These are phyloP conservation scores for Physcomitrium patens DNA, from an alignment of 225 moss, liverwort and hornwort genomes.

Conservation along the genomic window DNA sequence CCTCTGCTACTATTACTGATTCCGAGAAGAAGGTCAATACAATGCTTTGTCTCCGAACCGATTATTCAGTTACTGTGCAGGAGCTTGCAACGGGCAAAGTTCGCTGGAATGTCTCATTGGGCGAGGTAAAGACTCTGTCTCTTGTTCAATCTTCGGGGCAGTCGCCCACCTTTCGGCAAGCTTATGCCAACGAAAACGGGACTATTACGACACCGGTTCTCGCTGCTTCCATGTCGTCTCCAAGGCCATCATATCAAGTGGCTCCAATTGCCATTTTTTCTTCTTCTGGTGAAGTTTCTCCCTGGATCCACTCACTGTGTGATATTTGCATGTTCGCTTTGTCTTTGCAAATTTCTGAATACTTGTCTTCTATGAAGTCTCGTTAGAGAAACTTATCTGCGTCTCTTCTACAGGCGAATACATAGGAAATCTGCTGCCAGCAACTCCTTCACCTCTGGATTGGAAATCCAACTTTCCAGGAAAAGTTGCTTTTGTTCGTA, in stretches of 20 bases:
- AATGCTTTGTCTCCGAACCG: conserved; percentile 59
- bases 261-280: conserved; percentile 57
- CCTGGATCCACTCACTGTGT: background rate
- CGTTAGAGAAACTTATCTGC: conserved; percentile 8
- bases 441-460: conserved; percentile 26
- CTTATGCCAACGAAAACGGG: conserved; percentile 5
- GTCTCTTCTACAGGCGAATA: conserved; percentile 41
- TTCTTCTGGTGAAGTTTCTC: conserved; percentile 37
- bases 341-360: conserved; percentile 10
- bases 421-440: conserved; percentile 48
- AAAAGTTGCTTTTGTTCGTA: conserved; percentile 25
- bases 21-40: conserved; percentile 36
- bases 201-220: conserved; percentile 23
- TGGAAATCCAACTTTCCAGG: conserved; percentile 23
- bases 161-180: conserved; percentile 33
- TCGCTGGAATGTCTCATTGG: conserved; percentile 60
- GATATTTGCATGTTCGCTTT: background rate
- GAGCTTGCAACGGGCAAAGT: conserved; percentile 58
- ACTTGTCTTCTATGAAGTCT: conserved; percentile 4
- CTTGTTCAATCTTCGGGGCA: conserved; percentile 29
- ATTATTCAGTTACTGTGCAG: conserved; percentile 53
- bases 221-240: conserved; percentile 20
- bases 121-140: conserved; percentile 55
- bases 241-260: conserved; percentile 21
- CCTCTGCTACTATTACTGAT: conserved; percentile 22